These are phyloP conservation scores for Polyporus arcularius DNA, from an alignment of 768 basidiomycete genomes.

Conservation along the genomic window DNA sequence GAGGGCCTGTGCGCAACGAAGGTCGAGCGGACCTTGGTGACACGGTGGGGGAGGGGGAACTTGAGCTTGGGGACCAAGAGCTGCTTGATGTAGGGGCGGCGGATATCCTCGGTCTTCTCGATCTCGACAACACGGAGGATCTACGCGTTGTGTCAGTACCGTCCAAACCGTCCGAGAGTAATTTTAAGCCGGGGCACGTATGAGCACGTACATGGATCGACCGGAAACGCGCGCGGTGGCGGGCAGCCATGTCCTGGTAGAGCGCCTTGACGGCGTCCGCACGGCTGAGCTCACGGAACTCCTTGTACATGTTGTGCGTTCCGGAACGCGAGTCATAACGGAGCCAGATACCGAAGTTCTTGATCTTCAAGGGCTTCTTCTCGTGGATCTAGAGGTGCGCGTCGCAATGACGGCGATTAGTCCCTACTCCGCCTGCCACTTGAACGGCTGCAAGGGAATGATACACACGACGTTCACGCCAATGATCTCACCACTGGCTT, in stretches of 20 bases:
- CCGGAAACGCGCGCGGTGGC: conserved; percentile 98
- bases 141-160: conserved; percentile 42
- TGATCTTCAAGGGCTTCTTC: conserved; percentile 97
- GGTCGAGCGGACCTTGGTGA: conserved; percentile 73
- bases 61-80: conserved; percentile 86
- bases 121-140: conserved; percentile 98
- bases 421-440: conserved; percentile 82
- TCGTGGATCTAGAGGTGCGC: conserved; percentile 79
- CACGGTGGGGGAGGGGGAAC: conserved; percentile 96
- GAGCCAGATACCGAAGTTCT: conserved; percentile 99
- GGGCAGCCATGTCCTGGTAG: conserved; percentile 99
- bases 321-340: conserved; percentile 99
- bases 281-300: conserved; percentile 94
- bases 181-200: neutral
- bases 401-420: conserved; percentile 29
- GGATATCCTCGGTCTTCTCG: conserved; percentile 86
- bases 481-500: conserved; percentile 98
- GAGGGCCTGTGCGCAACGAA: conserved; percentile 78
- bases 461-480: conserved; percentile 94
- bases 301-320: conserved; percentile 99
- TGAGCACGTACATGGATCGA: conserved; percentile 84
- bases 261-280: conserved; percentile 94
- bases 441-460: conserved; percentile 65
- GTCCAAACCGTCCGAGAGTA: neutral
- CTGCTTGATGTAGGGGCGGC: conserved; percentile 98